Percentiles rank a stretch among this genome's conserved stretches.
Conservation (phyloP, 2,329 filamentous ascomycete species). For the Lasiodiplodia gonubiensis region DNA sequence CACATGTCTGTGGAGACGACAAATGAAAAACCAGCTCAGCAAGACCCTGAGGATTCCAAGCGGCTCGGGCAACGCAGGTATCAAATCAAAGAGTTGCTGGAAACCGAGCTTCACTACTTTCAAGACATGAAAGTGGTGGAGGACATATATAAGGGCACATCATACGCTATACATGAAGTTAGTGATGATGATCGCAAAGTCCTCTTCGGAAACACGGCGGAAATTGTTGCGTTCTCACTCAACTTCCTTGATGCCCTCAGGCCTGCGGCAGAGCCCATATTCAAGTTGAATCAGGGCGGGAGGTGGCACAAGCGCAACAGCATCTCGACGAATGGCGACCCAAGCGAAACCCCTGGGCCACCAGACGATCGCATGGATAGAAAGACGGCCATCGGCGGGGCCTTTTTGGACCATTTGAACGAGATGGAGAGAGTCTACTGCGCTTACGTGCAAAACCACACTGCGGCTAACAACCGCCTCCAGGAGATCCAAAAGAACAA, state of each 20-base stretch:
- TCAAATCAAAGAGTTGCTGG: slow-evolving; percentile 87
- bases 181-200: slow-evolving; percentile 84
- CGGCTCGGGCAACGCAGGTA: slow-evolving; percentile 81
- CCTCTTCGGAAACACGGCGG: slow-evolving; percentile 90
- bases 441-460: slow-evolving; percentile 69
- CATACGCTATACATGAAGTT: slow-evolving; percentile 78
- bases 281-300: slow-evolving; percentile 59
- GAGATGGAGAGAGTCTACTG: slow-evolving; percentile 70
- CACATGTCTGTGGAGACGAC: background rate
- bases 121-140: slow-evolving; percentile 97
- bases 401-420: slow-evolving; percentile 61
- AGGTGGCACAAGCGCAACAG: slow-evolving; percentile 60
- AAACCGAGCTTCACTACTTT: slow-evolving; percentile 90
- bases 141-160: slow-evolving; percentile 96
- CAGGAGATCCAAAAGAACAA: slow-evolving; percentile 57
- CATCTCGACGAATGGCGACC: slow-evolving; percentile 49
- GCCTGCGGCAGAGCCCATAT: slow-evolving; percentile 77
- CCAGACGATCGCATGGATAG: slow-evolving; percentile 49
- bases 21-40: slow-evolving; percentile 1
- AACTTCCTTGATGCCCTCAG: slow-evolving; percentile 80
- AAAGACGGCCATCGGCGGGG: slow-evolving; percentile 63
- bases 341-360: slow-evolving; percentile 38
- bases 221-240: slow-evolving; percentile 86
- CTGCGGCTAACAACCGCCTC: slow-evolving; percentile 67
- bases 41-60: slow-evolving; percentile 53